Conservation (phyloP, 805 yeast genomes). For the Saccharomycopsis javanensis region DNA sequence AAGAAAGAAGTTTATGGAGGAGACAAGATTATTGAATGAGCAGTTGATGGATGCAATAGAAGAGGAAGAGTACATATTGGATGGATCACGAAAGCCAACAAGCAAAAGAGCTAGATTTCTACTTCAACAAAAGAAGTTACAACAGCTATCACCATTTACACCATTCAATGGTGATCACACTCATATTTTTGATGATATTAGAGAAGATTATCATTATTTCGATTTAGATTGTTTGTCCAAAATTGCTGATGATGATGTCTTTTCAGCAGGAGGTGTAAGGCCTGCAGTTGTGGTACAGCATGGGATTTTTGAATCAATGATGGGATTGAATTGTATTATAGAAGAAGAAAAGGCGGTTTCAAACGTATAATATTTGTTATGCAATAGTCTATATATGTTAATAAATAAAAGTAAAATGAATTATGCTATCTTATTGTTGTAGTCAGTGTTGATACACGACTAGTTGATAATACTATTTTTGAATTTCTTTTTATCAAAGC, state of each 20-base stretch:
- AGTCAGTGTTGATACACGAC: too few species aligned
- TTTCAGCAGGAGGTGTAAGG: slow-evolving; percentile 79
- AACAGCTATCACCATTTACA: slow-evolving; percentile 58
- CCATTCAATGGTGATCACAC: slow-evolving; percentile 78
- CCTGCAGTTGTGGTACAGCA: slow-evolving; percentile 60
- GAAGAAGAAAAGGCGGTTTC: slow-evolving; percentile 40
- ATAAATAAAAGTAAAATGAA: too few species aligned
- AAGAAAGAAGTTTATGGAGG: slow-evolving; percentile 32
- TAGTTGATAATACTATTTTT: too few species aligned
- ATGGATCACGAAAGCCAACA: slow-evolving; percentile 25
- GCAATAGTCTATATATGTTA: too few species aligned
- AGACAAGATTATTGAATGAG: slow-evolving; percentile 32
- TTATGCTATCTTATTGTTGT: too few species aligned
- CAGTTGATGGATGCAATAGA: slow-evolving; percentile 22
- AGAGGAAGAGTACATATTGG: slow-evolving; percentile 23
- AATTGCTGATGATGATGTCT: slow-evolving; percentile 48
- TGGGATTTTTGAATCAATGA: slow-evolving; percentile 78
- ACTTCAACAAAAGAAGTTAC: slow-evolving; percentile 22
- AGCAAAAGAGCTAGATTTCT: slow-evolving; percentile 25
- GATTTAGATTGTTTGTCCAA: slow-evolving; percentile 40
- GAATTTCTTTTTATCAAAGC: too few species aligned
- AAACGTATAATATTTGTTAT: neutral
- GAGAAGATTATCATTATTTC: slow-evolving; percentile 47
- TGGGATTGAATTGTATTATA: slow-evolving; percentile 78
- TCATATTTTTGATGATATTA: slow-evolving; percentile 16